Conservation (phyloP, 2,329 filamentous ascomycete genomes). For the Plectosphaerella cucumerina region DNA sequence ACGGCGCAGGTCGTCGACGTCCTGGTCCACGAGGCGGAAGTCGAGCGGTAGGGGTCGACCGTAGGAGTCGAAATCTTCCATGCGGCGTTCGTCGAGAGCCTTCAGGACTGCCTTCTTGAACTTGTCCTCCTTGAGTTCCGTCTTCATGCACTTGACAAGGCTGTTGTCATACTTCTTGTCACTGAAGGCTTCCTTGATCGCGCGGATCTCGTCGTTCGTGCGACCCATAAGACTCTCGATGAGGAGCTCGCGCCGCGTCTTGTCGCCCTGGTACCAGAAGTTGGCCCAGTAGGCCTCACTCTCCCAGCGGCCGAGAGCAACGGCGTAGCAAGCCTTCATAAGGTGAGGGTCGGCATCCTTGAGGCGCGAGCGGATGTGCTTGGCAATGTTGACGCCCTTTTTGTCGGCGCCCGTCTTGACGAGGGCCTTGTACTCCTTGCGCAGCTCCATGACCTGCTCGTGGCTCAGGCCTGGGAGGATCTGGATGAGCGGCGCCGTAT, state of each 20-base stretch:
- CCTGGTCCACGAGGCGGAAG: slow-evolving; percentile 57
- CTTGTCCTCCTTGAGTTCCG: slow-evolving; percentile 91
- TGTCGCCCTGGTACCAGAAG: slow-evolving; percentile 91
- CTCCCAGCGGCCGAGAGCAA: slow-evolving; percentile 86
- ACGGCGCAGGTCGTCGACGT: slow-evolving; percentile 67
- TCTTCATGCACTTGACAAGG: slow-evolving; percentile 80
- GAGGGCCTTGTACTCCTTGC: slow-evolving; percentile 84
- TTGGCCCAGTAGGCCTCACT: slow-evolving; percentile 97
- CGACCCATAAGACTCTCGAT: slow-evolving; percentile 93
- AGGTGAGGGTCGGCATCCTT: slow-evolving; percentile 72
- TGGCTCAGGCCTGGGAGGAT: slow-evolving; percentile 81
- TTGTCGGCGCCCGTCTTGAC: slow-evolving; percentile 72
- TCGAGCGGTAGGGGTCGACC: slow-evolving; percentile 58
- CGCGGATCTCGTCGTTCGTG: slow-evolving; percentile 77
- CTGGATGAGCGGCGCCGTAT: slow-evolving; percentile 70
- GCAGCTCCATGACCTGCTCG: slow-evolving; percentile 81
- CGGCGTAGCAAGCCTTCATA: slow-evolving; percentile 88
- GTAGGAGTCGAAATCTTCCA: slow-evolving; percentile 71
- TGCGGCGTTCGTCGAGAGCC: slow-evolving; percentile 75
- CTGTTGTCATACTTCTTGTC: slow-evolving; percentile 90
- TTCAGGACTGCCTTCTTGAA: slow-evolving; percentile 85
- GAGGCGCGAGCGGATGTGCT: slow-evolving; percentile 73
- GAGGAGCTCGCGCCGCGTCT: slow-evolving; percentile 78
- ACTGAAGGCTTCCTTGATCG: slow-evolving; percentile 83
- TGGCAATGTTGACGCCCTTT: slow-evolving; percentile 79